Percentiles rank a stretch among this genome's conserved stretches.
Evolutionary conservation across 805 yeast species (phyloP).

Genomic region (Cyberlindnera euphorbiae): DNA sequence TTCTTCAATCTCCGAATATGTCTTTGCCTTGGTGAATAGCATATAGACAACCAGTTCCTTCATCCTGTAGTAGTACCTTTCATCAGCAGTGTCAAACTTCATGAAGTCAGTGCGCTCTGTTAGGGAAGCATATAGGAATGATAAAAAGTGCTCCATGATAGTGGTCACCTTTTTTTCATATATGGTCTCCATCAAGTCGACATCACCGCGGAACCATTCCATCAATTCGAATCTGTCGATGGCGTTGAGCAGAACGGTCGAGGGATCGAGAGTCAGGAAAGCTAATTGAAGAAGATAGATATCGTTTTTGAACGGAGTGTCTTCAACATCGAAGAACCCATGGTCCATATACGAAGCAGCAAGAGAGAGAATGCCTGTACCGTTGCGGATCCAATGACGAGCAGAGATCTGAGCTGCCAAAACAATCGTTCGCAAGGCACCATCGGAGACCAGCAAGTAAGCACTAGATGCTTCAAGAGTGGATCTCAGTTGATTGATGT

Average conservation of each 20-base stretch:
- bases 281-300: constrained; percentile 63
- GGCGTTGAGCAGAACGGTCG: constrained; percentile 50
- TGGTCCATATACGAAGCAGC: constrained; percentile 43
- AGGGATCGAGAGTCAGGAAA: constrained; percentile 44
- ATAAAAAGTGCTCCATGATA: constrained; percentile 76
- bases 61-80: constrained; percentile 27
- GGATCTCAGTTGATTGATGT: not conserved
- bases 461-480: constrained; percentile 27
- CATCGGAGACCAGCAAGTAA: constrained; percentile 47
- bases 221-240: constrained; percentile 59
- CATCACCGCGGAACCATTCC: constrained; percentile 41
- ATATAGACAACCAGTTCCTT: constrained; percentile 43
- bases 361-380: constrained; percentile 47
- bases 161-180: constrained; percentile 44
- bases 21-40: constrained; percentile 46
- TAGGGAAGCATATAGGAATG: constrained; percentile 61
- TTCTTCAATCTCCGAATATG: constrained; percentile 47
- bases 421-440: constrained; percentile 55
- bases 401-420: constrained; percentile 55
- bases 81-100: constrained; percentile 32
- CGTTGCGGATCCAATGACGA: constrained; percentile 76
- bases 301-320: constrained; percentile 62
- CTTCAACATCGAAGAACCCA: constrained; percentile 32
- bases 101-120: constrained; percentile 64
- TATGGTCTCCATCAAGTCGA: constrained; percentile 36